Conservation (phyloP, 2,329 filamentous ascomycete genomes). For the Drechmeria coniospora region DNA sequence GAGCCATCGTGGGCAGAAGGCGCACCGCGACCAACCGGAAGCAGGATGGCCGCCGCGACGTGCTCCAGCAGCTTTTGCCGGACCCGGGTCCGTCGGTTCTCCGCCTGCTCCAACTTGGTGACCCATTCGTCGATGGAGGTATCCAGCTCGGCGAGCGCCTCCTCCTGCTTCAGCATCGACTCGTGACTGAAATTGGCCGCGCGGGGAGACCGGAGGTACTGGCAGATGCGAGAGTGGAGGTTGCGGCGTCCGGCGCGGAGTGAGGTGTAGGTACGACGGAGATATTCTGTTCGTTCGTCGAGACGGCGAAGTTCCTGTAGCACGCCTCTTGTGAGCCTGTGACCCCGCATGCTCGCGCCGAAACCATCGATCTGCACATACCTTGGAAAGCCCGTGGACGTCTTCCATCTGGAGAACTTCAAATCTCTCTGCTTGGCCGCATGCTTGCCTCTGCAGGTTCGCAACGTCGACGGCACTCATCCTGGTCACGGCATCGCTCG, state of each 20-base stretch:
- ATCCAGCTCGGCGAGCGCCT: conserved; percentile 63
- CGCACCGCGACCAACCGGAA: conserved; percentile 21
- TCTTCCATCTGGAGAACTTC: conserved; percentile 48
- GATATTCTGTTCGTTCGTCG: conserved; percentile 66
- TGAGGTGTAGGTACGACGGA: conserved; percentile 61
- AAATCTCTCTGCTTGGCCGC: conserved; percentile 46
- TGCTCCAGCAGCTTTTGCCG: conserved; percentile 72
- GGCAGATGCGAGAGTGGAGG: conserved; percentile 61
- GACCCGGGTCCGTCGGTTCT: conserved; percentile 60
- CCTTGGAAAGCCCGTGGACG: conserved; percentile 49
- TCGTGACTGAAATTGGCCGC: conserved; percentile 59
- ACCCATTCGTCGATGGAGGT: conserved; percentile 70
- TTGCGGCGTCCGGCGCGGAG: conserved; percentile 62
- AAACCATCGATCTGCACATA: conserved; percentile 15
- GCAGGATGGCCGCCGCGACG: conserved; percentile 53
- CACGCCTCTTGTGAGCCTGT: not conserved
- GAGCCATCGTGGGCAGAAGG: conserved; percentile 15
- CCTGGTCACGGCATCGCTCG: conserved; percentile 32
- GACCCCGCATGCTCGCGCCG: no score
- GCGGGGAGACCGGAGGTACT: conserved; percentile 57
- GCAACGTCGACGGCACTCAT: conserved; percentile 33
- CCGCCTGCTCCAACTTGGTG: conserved; percentile 62
- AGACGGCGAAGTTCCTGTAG: conserved; percentile 57
- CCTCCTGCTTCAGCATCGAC: conserved; percentile 64
- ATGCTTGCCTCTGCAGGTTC: conserved; percentile 41